Evolutionary conservation across 192 early-diverging fungal genomes (phyloP).

Genomic region (Thamnidium elegans): DNA sequence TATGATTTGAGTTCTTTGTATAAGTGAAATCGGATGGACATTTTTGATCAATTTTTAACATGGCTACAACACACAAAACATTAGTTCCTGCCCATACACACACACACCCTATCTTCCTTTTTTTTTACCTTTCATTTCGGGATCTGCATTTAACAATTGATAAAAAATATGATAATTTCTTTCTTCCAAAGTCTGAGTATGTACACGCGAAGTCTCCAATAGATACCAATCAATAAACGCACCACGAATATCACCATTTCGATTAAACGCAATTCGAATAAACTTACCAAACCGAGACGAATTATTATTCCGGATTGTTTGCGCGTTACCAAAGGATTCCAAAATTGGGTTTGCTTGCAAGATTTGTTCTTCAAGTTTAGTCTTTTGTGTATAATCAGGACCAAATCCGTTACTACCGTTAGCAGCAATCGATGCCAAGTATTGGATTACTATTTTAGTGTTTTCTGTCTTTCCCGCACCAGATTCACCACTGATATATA

Average conservation of each 20-base stretch:
- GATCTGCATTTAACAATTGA: slow-evolving; percentile 90
- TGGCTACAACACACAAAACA: background rate
- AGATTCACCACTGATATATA: slow-evolving; percentile 79
- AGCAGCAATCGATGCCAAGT: slow-evolving; percentile 85
- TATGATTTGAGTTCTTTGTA: slow-evolving; percentile 77
- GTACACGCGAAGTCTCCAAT: slow-evolving; percentile 95
- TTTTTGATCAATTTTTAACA: slow-evolving; percentile 15
- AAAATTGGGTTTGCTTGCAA: slow-evolving; percentile 96
- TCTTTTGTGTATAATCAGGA: background rate
- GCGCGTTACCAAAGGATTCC: slow-evolving; percentile 98
- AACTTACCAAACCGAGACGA: slow-evolving; percentile 99
- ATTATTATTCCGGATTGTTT: slow-evolving; percentile 98
- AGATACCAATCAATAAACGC: slow-evolving; percentile 97
- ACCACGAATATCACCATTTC: slow-evolving; percentile 80
- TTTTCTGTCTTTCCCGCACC: slow-evolving; percentile 99
- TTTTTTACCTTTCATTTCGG: slow-evolving; percentile 59
- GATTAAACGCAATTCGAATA: slow-evolving; percentile 95
- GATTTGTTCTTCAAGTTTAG: slow-evolving; percentile 75
- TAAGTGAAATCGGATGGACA: slow-evolving; percentile 47
- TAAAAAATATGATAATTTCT: slow-evolving; percentile 99
- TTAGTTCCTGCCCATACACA: background rate
- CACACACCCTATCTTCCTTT: too few species aligned
- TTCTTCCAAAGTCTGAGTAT: slow-evolving; percentile 86
- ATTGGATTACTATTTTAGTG: slow-evolving; percentile 99
- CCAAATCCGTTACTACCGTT: slow-evolving; percentile 42